Evolutionary conservation across 2,329 filamentous ascomycete genomes (phyloP).

Genomic region (Ascomycota sp.): DNA sequence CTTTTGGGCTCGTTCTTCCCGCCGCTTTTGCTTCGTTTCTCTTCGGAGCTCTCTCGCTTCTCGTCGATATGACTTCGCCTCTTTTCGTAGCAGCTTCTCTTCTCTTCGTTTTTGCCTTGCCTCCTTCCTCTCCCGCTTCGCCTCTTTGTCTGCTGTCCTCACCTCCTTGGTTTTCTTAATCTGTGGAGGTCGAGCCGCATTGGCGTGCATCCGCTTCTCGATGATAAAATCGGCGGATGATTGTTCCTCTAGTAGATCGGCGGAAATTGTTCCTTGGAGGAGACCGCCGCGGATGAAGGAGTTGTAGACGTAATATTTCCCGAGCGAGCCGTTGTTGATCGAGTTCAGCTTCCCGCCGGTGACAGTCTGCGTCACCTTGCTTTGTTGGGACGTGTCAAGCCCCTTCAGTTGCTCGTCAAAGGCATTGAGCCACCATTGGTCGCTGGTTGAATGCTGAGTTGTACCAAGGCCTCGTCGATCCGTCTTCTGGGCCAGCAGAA

Average conservation of each 20-base stretch:
- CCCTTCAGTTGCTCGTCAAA: constrained; percentile 81
- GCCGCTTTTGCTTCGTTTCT: too few species aligned
- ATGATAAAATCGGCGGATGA: constrained; percentile 8
- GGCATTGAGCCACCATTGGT: constrained; percentile 94
- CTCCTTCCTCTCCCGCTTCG: constrained; percentile 14
- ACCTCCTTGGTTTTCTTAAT: constrained; percentile 23
- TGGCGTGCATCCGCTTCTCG: constrained; percentile 11
- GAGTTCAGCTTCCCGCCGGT: constrained; percentile 32
- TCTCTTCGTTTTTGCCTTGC: constrained; percentile 12
- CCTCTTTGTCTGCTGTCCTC: too few species aligned
- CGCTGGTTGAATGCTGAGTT: constrained; percentile 44
- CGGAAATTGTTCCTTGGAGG: constrained; percentile 52
- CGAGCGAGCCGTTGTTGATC: constrained; percentile 29
- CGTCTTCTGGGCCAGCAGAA: constrained; percentile 65
- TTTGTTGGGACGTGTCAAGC: constrained; percentile 41
- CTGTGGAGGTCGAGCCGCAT: constrained; percentile 6
- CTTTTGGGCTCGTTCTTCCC: too few species aligned
- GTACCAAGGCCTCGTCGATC: constrained; percentile 67
- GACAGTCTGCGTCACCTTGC: constrained; percentile 35
- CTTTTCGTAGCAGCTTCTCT: constrained; percentile 7
- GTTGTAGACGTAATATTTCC: constrained; percentile 51
- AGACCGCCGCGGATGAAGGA: constrained; percentile 70
- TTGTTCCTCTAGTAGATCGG: constrained; percentile 6
- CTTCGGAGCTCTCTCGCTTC: too few species aligned
- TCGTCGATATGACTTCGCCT: constrained; percentile 8